A percentile compares a stretch with the other conserved stretches of the same genome.
Conservation (phyloP, 2,329 filamentous ascomycete genomes). For the Curvularia eragrostidis region DNA sequence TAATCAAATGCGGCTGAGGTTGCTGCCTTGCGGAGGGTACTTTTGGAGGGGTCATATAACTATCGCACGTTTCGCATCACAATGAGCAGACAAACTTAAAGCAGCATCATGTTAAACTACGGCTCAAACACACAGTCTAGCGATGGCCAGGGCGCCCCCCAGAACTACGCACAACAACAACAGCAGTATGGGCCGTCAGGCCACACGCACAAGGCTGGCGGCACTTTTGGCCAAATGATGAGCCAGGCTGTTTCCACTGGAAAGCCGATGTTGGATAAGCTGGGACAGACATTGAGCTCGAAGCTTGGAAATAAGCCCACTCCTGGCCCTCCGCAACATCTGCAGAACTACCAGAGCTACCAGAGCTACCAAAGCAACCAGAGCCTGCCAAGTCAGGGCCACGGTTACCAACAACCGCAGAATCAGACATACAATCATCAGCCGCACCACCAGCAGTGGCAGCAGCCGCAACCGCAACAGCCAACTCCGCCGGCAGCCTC, state of each 20-base stretch:
- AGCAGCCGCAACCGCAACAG: slow-evolving; percentile 26
- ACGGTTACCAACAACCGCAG: slow-evolving; percentile 28
- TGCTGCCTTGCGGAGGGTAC: neutral
- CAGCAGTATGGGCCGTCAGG: slow-evolving; percentile 20
- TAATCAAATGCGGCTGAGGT: neutral
- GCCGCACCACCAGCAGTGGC: slow-evolving; percentile 19
- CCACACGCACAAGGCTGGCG: slow-evolving; percentile 31
- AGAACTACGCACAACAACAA: slow-evolving; percentile 24
- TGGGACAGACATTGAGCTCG: slow-evolving; percentile 47
- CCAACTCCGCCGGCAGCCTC: slow-evolving; percentile 21
- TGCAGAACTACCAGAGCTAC: slow-evolving; percentile 40
- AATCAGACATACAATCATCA: slow-evolving; percentile 30
- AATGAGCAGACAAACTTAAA: neutral
- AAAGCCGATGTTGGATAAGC: slow-evolving; percentile 47
- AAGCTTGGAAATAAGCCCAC: slow-evolving; percentile 39
- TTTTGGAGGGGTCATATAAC: neutral
- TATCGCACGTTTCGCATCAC: neutral
- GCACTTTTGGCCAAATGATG: slow-evolving; percentile 41
- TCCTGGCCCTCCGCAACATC: neutral
- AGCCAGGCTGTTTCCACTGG: slow-evolving; percentile 36
- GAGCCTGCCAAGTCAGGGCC: slow-evolving; percentile 27
- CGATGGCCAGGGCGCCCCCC: slow-evolving; percentile 3
- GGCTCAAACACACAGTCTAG: slow-evolving; percentile 8
- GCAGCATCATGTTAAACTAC: slow-evolving; percentile 41
- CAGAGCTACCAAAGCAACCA: slow-evolving; percentile 42